Percentiles rank a stretch among this genome's conserved stretches.
Evolutionary conservation across 2,329 filamentous ascomycete species (phyloP).

Genomic region (Aspergillus sp.): DNA sequence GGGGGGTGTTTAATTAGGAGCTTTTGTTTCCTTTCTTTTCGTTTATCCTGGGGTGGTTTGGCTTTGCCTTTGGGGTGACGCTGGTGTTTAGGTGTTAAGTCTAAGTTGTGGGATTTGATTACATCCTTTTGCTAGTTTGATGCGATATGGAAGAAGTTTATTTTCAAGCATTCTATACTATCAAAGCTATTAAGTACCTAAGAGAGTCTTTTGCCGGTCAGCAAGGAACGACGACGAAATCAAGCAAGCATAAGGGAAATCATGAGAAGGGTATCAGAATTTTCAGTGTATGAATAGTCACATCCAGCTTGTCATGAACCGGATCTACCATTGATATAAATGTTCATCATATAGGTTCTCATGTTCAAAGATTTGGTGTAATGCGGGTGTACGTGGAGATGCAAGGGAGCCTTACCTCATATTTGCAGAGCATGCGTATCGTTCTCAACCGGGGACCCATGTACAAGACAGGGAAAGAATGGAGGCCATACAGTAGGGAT

Average conservation of each 20-base stretch:
- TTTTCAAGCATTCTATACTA: not conserved
- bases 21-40: not conserved
- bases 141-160: not conserved
- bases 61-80: not conserved
- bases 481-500: no score
- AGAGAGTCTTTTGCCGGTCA: not conserved
- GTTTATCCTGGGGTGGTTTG: not conserved
- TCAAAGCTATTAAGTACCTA: not conserved
- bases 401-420: not conserved
- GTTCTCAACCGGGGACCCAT: not conserved
- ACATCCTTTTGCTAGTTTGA: not conserved
- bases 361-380: not conserved
- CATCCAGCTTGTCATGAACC: conserved; percentile 34
- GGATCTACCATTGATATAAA: conserved; percentile 38
- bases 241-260: not conserved
- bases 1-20: conserved; percentile 17
- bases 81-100: no score
- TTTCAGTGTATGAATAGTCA: conserved; percentile 48
- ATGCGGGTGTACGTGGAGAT: not conserved
- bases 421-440: not conserved
- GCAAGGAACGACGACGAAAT: not conserved
- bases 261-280: conserved; percentile 38
- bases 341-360: conserved; percentile 36
- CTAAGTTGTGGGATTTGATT: not conserved
- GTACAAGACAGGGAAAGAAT: no score